A percentile compares a stretch with the other conserved stretches of the same genome.
Evolutionary conservation across 2,329 filamentous ascomycete species (phyloP).

Genomic region (Ophiostoma tasmaniense): DNA sequence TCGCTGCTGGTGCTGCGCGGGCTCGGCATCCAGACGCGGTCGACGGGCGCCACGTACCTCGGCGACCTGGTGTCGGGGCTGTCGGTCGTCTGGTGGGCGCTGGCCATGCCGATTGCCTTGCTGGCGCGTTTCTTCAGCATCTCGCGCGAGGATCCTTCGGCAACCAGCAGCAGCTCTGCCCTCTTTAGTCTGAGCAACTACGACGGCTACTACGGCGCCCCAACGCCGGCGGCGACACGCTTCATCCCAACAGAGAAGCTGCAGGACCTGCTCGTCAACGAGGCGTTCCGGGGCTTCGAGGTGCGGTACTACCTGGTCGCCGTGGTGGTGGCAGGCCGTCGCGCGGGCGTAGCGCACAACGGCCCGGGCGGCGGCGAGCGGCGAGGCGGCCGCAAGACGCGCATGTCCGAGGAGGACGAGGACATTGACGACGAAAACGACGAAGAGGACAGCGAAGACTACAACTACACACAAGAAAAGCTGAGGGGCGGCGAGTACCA

Average conservation of each 20-base stretch:
- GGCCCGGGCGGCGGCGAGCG: slow-evolving; percentile 5
- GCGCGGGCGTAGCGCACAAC: background rate
- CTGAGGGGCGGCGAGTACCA: background rate
- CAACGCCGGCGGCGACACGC: slow-evolving; percentile 28
- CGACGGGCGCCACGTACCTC: slow-evolving; percentile 60
- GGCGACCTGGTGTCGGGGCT: slow-evolving; percentile 18
- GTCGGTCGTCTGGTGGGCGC: slow-evolving; percentile 28
- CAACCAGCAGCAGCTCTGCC: background rate
- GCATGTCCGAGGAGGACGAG: background rate
- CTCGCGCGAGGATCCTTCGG: slow-evolving; percentile 10
- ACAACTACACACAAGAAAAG: background rate
- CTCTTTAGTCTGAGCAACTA: background rate
- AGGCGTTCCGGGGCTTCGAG: slow-evolving; percentile 88
- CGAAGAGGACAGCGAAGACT: background rate
- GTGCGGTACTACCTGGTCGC: slow-evolving; percentile 84
- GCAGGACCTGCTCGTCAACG: slow-evolving; percentile 87
- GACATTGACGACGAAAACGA: background rate
- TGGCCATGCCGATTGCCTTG: slow-evolving; percentile 21
- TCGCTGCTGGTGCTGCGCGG: slow-evolving; percentile 81
- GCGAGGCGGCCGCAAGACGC: background rate
- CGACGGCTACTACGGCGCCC: slow-evolving; percentile 23
- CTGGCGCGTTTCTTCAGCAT: slow-evolving; percentile 15
- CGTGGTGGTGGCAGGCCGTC: slow-evolving; percentile 55
- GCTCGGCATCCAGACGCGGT: slow-evolving; percentile 81
- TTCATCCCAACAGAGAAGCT: slow-evolving; percentile 87